Conservation (phyloP, 306 rosid species). For the Astragalus glycyphyllos region DNA sequence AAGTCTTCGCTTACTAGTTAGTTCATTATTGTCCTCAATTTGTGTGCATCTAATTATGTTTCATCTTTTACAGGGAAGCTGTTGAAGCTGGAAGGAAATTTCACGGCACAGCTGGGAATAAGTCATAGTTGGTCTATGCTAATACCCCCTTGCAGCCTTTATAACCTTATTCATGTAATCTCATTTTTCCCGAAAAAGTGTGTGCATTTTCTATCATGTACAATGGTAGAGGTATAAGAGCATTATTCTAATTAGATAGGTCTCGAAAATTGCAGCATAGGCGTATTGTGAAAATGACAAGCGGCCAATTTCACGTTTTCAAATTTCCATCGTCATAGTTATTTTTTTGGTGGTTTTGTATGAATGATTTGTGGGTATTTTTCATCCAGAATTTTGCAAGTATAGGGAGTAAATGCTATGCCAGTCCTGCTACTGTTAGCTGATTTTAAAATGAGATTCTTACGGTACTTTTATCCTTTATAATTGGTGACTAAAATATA, state of each 20-base stretch:
- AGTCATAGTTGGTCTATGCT: constrained; percentile 42
- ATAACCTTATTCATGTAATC: constrained; percentile 14
- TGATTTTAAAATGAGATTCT: not conserved
- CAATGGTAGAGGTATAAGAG: constrained; percentile 12
- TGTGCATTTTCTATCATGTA: constrained; percentile 3
- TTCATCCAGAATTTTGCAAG: not conserved
- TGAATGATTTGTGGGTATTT: not conserved
- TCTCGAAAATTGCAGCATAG: not conserved
- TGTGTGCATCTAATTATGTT: not conserved
- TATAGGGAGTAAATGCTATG: not conserved
- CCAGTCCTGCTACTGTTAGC: not conserved
- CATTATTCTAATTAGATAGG: constrained; percentile 1
- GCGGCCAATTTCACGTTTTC: not conserved
- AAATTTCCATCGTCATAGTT: not conserved
- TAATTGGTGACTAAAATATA: not conserved
- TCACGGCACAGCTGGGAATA: constrained; percentile 62
- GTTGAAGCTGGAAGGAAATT: constrained; percentile 89
- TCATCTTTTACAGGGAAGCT: constrained; percentile 77
- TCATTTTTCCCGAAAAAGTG: not conserved
- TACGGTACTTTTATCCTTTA: not conserved
- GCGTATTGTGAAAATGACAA: constrained; percentile 14
- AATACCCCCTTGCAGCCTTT: constrained; percentile 13
- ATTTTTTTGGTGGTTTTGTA: constrained; percentile 22
- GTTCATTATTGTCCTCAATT: not conserved
- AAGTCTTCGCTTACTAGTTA: constrained; percentile 6